phyloP scores from a whole-genome alignment of 169 alveolate species.

The Babesia sp. region DNA sequence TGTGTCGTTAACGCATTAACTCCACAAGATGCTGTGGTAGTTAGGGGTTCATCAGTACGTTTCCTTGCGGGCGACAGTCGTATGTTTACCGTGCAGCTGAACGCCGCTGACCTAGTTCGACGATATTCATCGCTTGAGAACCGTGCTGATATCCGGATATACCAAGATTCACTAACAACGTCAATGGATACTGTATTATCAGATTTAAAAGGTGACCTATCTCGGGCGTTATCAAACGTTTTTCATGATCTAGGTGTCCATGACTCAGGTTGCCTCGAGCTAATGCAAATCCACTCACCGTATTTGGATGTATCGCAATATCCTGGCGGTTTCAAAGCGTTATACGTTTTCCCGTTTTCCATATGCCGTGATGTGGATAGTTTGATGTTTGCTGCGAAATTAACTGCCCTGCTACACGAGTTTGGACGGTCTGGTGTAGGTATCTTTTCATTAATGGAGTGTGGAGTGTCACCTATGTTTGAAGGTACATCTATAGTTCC shows the following conservation, averaged over 20 bases:
- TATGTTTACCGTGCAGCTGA: neutral
- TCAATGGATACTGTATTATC: neutral
- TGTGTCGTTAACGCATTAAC: conserved; percentile 41
- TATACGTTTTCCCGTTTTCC: conserved; percentile 13
- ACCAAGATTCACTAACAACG: conserved; percentile 7
- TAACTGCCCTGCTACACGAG: conserved; percentile 10
- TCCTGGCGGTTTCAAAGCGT: neutral
- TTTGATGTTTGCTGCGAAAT: neutral
- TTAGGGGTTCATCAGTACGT: conserved; percentile 31
- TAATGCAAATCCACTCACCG: neutral
- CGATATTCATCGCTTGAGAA: neutral
- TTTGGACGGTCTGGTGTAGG: conserved; percentile 3
- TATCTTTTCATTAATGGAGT: conserved; percentile 8
- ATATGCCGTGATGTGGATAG: conserved; percentile 33
- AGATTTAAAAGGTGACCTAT: neutral
- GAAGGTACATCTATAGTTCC: neutral
- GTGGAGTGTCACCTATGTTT: conserved; percentile 6
- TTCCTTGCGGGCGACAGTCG: conserved; percentile 22
- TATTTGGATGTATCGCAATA: conserved; percentile 14
- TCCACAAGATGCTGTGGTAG: conserved; percentile 19
- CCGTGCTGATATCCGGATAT: neutral
- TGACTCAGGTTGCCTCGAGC: neutral
- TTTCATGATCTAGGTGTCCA: neutral
- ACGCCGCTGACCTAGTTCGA: neutral
- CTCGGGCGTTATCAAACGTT: conserved; percentile 4